Evolutionary conservation across 1,139 yeast species (phyloP).

Genomic region (Saccharomyces hybrid): DNA sequence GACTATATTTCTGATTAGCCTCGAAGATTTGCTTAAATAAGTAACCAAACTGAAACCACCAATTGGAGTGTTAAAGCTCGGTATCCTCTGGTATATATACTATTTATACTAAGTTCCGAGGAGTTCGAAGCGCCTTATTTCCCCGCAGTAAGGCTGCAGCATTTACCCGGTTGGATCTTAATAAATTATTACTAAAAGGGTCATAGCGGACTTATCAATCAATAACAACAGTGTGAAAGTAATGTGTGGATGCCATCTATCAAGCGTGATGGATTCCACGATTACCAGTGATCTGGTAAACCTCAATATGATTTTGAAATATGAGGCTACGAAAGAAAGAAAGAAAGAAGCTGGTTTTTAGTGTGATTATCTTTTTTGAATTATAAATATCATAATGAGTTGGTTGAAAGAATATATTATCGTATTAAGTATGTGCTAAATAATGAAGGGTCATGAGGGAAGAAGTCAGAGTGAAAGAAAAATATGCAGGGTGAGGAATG

Average conservation of each 20-base stretch:
- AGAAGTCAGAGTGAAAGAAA: background rate
- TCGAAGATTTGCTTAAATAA: background rate
- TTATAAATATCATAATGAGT: background rate
- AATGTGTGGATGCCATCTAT: background rate
- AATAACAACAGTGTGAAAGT: background rate
- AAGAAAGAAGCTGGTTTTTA: too few species aligned
- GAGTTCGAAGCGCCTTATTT: background rate
- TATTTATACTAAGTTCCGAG: background rate
- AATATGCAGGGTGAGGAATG: background rate
- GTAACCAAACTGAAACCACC: background rate
- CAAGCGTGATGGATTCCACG: background rate
- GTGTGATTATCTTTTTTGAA: background rate
- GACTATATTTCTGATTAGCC: background rate
- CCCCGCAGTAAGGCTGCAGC: background rate
- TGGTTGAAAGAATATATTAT: conserved; percentile 2
- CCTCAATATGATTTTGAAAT: background rate
- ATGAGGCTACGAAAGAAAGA: too few species aligned
- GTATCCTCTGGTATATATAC: background rate
- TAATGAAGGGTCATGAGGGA: background rate
- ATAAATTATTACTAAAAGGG: background rate
- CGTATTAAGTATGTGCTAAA: background rate
- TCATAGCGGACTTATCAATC: background rate
- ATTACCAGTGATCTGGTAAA: background rate
- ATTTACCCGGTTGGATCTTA: background rate
- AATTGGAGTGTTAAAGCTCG: background rate